phyloP scores from a whole-genome alignment of 768 basidiomycete species.

The Floccularia luteovirens region DNA sequence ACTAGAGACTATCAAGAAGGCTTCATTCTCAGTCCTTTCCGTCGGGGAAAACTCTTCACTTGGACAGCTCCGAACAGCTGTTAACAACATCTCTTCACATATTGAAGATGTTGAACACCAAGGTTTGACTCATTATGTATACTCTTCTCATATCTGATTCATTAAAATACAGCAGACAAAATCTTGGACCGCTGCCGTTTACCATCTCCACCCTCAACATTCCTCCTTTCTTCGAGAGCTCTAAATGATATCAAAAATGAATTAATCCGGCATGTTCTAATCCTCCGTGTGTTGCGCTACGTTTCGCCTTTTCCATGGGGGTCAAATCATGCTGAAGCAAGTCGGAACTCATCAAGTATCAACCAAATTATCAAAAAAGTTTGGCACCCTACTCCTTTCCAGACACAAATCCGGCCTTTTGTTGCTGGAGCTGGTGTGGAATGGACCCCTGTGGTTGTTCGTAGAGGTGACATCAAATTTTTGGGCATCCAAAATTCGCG shows the following conservation, averaged over 20 bases:
- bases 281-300: conserved; percentile 57
- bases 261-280: conserved; percentile 29
- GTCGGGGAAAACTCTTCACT: conserved; percentile 23
- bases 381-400: conserved; percentile 29
- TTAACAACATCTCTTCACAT: conserved; percentile 23
- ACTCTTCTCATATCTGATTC: conserved; percentile 27
- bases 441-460: conserved; percentile 48
- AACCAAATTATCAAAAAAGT: conserved; percentile 39
- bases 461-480: conserved; percentile 8
- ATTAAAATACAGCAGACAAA: conserved; percentile 27
- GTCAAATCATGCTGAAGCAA: conserved; percentile 50
- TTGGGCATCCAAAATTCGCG: neutral
- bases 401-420: conserved; percentile 24
- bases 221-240: conserved; percentile 31
- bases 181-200: conserved; percentile 16
- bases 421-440: conserved; percentile 54
- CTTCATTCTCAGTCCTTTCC: conserved; percentile 17
- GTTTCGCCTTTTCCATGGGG: conserved; percentile 77
- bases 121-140: conserved; percentile 24
- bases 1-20: conserved; percentile 22
- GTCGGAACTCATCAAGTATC: conserved; percentile 40
- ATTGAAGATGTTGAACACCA: conserved; percentile 32
- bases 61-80: conserved; percentile 29
- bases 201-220: conserved; percentile 43
- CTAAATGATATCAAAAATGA: conserved; percentile 25